Evolutionary conservation across 139 green algal species (phyloP), one percentile per base, ranked within the genome.

Genomic region (Tetradesmus lagerheimii): DNA sequence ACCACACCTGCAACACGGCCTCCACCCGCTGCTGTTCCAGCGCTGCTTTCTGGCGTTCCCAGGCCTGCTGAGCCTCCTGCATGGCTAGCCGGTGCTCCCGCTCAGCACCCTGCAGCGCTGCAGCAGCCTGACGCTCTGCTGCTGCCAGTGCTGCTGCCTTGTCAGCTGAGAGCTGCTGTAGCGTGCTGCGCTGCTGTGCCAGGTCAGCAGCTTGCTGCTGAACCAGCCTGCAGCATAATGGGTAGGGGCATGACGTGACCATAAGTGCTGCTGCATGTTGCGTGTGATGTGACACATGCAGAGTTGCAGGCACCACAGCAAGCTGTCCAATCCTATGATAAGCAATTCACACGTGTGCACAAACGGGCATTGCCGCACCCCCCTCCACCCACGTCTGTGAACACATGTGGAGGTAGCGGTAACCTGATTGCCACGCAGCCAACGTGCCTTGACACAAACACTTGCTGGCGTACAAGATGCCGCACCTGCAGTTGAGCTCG

Each of bases 131-230:
- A 2, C 34, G 66, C 41, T 81, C 85, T 15, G 85, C 83, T 38
- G 34, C 23, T 80, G 43, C n/a, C 14, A 80, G 25, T 39, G 83
- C 83, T 88, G 83, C 83, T 25, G 66, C 83, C 35, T 88, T 80
- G 34, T 88, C 64, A 39, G 83, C 64, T 27, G 27, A 31, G 37
- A 86, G 80, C 47, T 86, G 45, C n/a, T 71, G n/a, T 2, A 57
- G 18, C 12, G 25, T 23, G 16, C 64, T 74, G 18, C 64, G 83
- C 83, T 80, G 62, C 31, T 43, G 66, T 35, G 37, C 16, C 39
- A 80, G 25, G 64, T 53, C 34, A 31, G 16, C n/a, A 29, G 62
- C 64, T n/a, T 88, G 64, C 83, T 80, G 83, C 64, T 79, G 25
- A 14, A 37, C 29, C 12, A 88, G 57, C 83, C 83, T 88, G 83